Percentiles rank a stretch among this genome's conserved stretches.
Evolutionary conservation across 2,329 filamentous ascomycete species (phyloP).

Genomic region (Chrysoporthe puriensis): DNA sequence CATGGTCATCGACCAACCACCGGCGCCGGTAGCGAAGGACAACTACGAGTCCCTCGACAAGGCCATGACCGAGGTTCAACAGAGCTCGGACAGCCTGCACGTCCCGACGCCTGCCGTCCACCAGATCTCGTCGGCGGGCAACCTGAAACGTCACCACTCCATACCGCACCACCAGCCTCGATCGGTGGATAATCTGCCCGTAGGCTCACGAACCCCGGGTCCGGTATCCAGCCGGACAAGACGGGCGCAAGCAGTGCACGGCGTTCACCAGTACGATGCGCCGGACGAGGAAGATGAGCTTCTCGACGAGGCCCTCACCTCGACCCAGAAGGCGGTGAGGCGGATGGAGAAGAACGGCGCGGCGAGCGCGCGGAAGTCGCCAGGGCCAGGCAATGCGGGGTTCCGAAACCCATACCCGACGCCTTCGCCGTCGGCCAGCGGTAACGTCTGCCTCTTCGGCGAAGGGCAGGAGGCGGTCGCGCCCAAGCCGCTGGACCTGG

Average conservation of each 20-base stretch:
- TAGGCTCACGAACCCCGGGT: conserved; percentile 54
- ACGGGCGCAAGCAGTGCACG: conserved; percentile 74
- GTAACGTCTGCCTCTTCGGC: conserved; percentile 76
- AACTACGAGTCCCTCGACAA: conserved; percentile 65
- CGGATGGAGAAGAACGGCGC: conserved; percentile 61
- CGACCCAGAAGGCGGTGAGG: conserved; percentile 75
- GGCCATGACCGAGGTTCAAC: conserved; percentile 58
- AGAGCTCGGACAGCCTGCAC: conserved; percentile 49
- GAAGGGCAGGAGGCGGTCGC: conserved; percentile 64
- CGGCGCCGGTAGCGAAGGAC: conserved; percentile 55
- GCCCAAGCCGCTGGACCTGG: conserved; percentile 72
- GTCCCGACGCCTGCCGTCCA: conserved; percentile 58
- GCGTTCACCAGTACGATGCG: conserved; percentile 85
- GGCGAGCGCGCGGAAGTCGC: conserved; percentile 59
- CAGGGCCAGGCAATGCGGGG: conserved; percentile 64
- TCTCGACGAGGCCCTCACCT: conserved; percentile 83
- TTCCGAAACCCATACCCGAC: conserved; percentile 67
- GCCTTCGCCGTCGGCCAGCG: conserved; percentile 78
- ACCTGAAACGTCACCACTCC: conserved; percentile 68
- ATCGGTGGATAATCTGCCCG: conserved; percentile 65
- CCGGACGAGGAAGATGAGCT: conserved; percentile 97
- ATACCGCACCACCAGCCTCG: conserved; percentile 65
- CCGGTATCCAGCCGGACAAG: conserved; percentile 81
- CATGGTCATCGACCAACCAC: conserved; percentile 69
- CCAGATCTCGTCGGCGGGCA: conserved; percentile 52